Base-by-base conservation (phyloP, 2,329 filamentous ascomycete genomes). In the Uncinocarpus reesii region DNA sequence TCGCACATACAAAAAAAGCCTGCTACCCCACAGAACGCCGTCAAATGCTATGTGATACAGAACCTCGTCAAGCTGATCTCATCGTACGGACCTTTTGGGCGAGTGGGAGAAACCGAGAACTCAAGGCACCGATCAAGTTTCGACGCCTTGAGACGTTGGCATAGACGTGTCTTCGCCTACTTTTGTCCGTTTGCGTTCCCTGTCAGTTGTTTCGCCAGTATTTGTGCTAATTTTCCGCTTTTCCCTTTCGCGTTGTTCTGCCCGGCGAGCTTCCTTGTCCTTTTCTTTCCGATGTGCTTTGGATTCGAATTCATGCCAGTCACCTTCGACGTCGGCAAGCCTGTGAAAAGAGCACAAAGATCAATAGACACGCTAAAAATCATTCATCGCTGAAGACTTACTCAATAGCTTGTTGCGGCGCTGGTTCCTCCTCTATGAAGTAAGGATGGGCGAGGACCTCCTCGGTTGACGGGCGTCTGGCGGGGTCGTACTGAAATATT, bases 281-380 rank as follows among this genome's bases (percentile, higher is more conserved):
- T 88, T 90, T 65, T 95, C 89, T 57, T 92, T 92, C 26, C 92
- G 77, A 21, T 95, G 74, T 13, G 88, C 89, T 69, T 98, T 98
- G 48, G 87, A 94, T 69, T 98, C 92, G 60, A 96, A 95, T 63
- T 98, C 92, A 62, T 98, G 92, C 92, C 92, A 98, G 59, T 98
- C 92, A 18, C 92, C 92, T 58, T 92, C 80, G 24, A 98, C 76
- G 42, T 81, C 73, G 51, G 83, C 80, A 42, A 98, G 76, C 60
- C 84, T 86, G 53, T 37, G 50, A 7, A 37, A 44, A n/a, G 29
- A 31, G 13, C 31, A 28, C 47, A 38, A 16, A 8, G 21, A 45
- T 58, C 52, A 55, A 61, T 71, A 29, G 21, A 16, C 26, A 24
- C 40, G n/a, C 3, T 13, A 16, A 47, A 16, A 20, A 24, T 15